These are phyloP conservation scores for Cercophora newfieldiana DNA, from an alignment of 495 filamentous ascomycete species.

Conservation along the genomic window DNA sequence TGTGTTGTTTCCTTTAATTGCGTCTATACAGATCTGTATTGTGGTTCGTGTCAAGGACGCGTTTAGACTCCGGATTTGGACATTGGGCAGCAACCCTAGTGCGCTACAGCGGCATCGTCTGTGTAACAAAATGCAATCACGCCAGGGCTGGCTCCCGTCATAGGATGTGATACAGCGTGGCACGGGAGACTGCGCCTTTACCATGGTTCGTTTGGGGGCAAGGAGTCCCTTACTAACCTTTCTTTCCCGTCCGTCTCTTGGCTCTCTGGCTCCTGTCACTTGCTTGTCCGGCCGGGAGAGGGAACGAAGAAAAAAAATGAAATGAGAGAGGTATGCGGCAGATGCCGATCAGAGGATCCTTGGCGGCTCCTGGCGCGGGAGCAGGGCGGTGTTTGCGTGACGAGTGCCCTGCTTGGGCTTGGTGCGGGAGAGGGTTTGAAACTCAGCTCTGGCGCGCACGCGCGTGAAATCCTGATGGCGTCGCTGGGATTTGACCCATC, in stretches of 20 bases:
- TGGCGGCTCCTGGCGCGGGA: neutral
- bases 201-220: neutral
- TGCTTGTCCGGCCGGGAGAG: neutral
- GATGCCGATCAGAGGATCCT: neutral
- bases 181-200: neutral
- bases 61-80: neutral
- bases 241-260: neutral
- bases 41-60: slow-evolving; percentile 3
- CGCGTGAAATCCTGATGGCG: no score
- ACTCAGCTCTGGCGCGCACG: no score
- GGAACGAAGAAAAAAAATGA: neutral
- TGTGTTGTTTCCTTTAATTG: neutral
- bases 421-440: neutral
- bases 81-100: neutral
- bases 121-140: slow-evolving; percentile 2
- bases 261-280: neutral
- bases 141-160: neutral
- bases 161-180: neutral
- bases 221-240: no score
- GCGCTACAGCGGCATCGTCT: neutral
- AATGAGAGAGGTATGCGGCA: neutral
- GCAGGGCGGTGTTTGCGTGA: neutral
- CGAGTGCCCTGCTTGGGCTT: neutral
- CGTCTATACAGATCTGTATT: neutral
- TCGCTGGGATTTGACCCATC: neutral